Evolutionary conservation across 2,329 filamentous ascomycete genomes (phyloP).

Genomic region (Arthrinium puccinioides): DNA sequence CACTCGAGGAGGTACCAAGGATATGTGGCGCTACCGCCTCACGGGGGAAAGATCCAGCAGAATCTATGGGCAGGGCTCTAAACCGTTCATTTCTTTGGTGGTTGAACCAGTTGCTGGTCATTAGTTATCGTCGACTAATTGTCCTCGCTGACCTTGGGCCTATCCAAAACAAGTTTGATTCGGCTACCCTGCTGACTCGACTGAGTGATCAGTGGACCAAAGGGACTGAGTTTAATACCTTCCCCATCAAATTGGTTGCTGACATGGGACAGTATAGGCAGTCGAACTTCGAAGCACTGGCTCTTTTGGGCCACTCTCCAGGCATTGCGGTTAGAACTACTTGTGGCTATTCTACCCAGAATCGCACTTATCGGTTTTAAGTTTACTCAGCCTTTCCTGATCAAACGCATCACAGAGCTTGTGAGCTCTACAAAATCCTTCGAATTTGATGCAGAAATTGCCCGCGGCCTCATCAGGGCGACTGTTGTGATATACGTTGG

Average conservation of each 20-base stretch:
- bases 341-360: too few species aligned
- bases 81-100: conserved; percentile 28
- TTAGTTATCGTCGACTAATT: conserved; percentile 16
- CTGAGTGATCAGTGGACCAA: conserved; percentile 16
- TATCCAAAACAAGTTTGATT: conserved; percentile 21
- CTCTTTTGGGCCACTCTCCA: conserved; percentile 20
- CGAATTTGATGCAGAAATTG: conserved; percentile 15
- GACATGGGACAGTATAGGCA: too few species aligned
- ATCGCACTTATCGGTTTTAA: conserved; percentile 32
- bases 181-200: conserved; percentile 9
- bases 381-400: conserved; percentile 38
- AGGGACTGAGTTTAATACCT: conserved; percentile 15
- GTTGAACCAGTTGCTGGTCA: conserved; percentile 23
- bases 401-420: conserved; percentile 26
- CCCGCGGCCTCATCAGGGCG: conserved; percentile 32
- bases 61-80: conserved; percentile 25
- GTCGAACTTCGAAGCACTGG: conserved; percentile 14
- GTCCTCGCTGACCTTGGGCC: conserved; percentile 15
- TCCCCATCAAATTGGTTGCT: too few species aligned
- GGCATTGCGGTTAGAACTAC: too few species aligned
- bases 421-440: conserved; percentile 18
- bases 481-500: conserved; percentile 32
- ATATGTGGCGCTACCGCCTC: too few species aligned
- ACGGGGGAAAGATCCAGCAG: too few species aligned
- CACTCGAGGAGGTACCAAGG: too few species aligned